These are phyloP conservation scores for Candida oleophila DNA, from an alignment of 805 yeast genomes.

Conservation along the genomic window DNA sequence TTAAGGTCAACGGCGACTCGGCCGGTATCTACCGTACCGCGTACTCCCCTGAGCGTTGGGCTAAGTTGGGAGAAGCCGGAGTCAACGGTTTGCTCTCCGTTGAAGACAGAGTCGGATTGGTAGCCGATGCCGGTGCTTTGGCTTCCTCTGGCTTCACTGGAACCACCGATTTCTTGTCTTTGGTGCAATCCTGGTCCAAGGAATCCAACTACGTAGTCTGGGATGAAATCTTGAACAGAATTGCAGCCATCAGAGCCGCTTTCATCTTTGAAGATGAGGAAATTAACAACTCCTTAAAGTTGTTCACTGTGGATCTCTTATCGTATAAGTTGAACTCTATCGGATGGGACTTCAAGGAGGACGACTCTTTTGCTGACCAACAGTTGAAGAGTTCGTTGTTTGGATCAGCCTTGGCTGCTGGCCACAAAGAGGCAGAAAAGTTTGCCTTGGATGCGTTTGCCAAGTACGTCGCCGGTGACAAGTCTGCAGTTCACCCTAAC, in stretches of 20 bases:
- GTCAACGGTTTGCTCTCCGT: slow-evolving; percentile 59
- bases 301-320: slow-evolving; percentile 55
- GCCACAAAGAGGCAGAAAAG: slow-evolving; percentile 45
- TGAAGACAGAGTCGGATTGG: slow-evolving; percentile 76
- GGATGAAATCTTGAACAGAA: slow-evolving; percentile 55
- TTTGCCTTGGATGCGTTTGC: slow-evolving; percentile 52
- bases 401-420: slow-evolving; percentile 55
- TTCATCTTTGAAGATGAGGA: slow-evolving; percentile 54
- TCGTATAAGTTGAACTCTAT: slow-evolving; percentile 50
- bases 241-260: slow-evolving; percentile 49
- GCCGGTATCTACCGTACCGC: slow-evolving; percentile 75
- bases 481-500: slow-evolving; percentile 70
- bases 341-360: slow-evolving; percentile 63
- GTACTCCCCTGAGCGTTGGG: slow-evolving; percentile 68
- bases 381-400: slow-evolving; percentile 67
- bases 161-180: slow-evolving; percentile 57
- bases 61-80: slow-evolving; percentile 61
- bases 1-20: slow-evolving; percentile 71
- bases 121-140: slow-evolving; percentile 75
- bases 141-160: slow-evolving; percentile 69
- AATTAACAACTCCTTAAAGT: slow-evolving; percentile 47
- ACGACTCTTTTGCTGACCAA: slow-evolving; percentile 59
- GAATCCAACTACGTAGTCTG: slow-evolving; percentile 68
- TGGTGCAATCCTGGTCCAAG: slow-evolving; percentile 58
- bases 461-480: slow-evolving; percentile 59